Evolutionary conservation across 345 rosid species (phyloP), one percentile per base, ranked within the genome.

Genomic region (Rhodamnia rubescens): DNA sequence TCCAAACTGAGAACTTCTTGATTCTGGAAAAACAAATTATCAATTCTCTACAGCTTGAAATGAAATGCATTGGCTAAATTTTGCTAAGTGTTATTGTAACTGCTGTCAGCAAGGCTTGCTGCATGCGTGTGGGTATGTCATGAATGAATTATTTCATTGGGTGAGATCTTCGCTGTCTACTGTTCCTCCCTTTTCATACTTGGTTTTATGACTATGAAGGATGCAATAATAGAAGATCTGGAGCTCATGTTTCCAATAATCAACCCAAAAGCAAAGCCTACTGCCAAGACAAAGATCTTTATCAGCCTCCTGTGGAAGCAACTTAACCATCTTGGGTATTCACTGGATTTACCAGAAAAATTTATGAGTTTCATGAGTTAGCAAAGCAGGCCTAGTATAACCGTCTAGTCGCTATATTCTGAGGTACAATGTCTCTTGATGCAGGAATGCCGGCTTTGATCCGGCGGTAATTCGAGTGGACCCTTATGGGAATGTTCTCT

Each of bases 361-460:
- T 32, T 69, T 18, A 69, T 69, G 47, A 36, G 26, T 36, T 18
- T 32, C 13, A 0, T 40, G 1, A 69, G 78, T 69, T 32, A 69
- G 78, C 47, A 69, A 69, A 69, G 36, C 24, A 32, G 47, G 26
- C 24, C 47, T 18, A 40, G 13, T 69, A 36, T 69, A 69, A 32
- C 32, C 47, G 53, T 53, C 59, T 22, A 82, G 55, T 27, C 26
- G 4, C 58, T 18, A 40, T 82, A 53, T 82, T 32, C 15, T 53
- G 61, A 51, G 58, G 20, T n/a, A 21, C 24, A 11, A 20, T 87
- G 29, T 47, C 57, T 53, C 81, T 84, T 27, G 64, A 84, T 91
- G 86, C 84, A 95, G 99, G 82, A 97, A 95, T 88, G 98, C 98
- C n/a, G 99, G 98, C 53, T 96, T 97, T 85, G 98, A 97, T 93